Conservation (phyloP, 108 stramenopile species). For the Stephanodiscus triporus region DNA sequence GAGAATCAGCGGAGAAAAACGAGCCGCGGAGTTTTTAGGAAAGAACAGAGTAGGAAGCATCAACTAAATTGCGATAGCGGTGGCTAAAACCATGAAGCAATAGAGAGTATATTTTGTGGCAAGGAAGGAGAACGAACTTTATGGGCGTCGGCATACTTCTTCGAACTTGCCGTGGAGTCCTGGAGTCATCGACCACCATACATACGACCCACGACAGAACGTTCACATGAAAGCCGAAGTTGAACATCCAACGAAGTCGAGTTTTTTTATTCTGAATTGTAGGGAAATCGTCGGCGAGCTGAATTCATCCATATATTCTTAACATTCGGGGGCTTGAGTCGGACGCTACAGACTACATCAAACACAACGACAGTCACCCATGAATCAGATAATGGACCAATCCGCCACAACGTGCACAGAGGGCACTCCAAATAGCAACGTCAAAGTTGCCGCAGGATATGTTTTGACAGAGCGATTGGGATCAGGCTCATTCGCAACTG, state of each 20-base stretch:
- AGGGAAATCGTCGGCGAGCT: not conserved
- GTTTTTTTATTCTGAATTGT: not conserved
- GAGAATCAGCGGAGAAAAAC: too few relatives aligned
- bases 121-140: not conserved
- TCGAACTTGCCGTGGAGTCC: not conserved
- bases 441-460: constrained; percentile 71
- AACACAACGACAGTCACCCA: not conserved
- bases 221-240: constrained; percentile 3
- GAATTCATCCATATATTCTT: not conserved
- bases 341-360: not conserved
- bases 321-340: not conserved
- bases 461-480: constrained; percentile 69
- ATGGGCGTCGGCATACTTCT: not conserved
- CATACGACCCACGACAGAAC: not conserved
- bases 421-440: constrained; percentile 20
- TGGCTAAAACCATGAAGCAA: too few relatives aligned
- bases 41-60: too few relatives aligned
- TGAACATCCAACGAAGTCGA: not conserved
- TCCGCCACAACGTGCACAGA: constrained; percentile 17
- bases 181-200: not conserved
- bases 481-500: constrained; percentile 82
- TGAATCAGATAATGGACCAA: constrained; percentile 10
- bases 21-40: too few relatives aligned
- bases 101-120: not conserved
- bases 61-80: too few relatives aligned